Conservation (phyloP, 2,329 filamentous ascomycete species). For the Blastomyces emzantsi region DNA sequence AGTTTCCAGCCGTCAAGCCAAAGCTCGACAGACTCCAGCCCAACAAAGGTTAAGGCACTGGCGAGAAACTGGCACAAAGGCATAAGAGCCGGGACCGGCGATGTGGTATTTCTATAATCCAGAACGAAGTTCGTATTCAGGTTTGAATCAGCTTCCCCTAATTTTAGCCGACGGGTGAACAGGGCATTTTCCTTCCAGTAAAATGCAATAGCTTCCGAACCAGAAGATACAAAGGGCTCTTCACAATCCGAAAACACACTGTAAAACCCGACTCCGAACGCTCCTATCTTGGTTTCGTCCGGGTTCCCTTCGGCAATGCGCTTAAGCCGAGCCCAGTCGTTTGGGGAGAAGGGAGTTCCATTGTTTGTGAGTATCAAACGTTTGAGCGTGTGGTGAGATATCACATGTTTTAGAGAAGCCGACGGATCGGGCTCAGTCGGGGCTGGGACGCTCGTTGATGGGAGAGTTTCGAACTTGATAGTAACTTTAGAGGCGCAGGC, state of each 20-base stretch:
- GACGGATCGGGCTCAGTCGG: constrained; percentile 58
- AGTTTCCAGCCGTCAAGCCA: constrained; percentile 84
- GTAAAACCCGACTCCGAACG: constrained; percentile 97
- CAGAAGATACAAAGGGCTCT: constrained; percentile 92
- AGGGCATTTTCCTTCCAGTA: constrained; percentile 99
- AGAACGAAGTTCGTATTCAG: constrained; percentile 84
- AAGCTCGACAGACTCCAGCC: constrained; percentile 76
- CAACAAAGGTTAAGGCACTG: constrained; percentile 92
- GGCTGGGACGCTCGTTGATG: constrained; percentile 66
- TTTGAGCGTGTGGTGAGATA: constrained; percentile 76
- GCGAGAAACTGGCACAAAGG: constrained; percentile 86
- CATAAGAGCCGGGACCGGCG: constrained; percentile 74
- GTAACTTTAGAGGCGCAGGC: constrained; percentile 82
- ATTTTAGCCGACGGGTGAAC: constrained; percentile 75
- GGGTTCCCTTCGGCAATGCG: constrained; percentile 98
- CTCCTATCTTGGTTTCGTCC: constrained; percentile 97
- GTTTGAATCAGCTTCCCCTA: constrained; percentile 58
- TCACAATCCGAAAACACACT: constrained; percentile 98
- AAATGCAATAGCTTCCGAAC: constrained; percentile 89
- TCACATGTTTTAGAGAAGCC: constrained; percentile 68
- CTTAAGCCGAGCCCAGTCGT: constrained; percentile 89
- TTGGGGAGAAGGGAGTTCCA: constrained; percentile 75
- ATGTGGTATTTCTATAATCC: constrained; percentile 83
- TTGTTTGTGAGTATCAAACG: constrained; percentile 90
- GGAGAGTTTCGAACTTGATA: constrained; percentile 85